These are phyloP conservation scores for Kokia cookei DNA, from an alignment of 441 rosid genomes.

Conservation along the genomic window DNA sequence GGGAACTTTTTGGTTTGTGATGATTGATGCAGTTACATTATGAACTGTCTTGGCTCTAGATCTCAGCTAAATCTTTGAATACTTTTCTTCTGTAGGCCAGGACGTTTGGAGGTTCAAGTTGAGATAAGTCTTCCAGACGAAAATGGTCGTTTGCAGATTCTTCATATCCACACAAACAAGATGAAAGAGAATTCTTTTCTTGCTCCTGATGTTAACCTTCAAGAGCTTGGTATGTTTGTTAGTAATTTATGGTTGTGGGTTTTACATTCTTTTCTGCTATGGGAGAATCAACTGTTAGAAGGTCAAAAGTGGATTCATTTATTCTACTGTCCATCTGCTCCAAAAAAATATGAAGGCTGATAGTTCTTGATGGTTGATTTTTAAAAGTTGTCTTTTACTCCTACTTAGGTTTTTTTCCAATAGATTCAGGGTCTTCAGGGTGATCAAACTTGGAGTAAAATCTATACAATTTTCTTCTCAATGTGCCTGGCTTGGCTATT, in stretches of 20 bases:
- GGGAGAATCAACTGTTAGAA: background rate
- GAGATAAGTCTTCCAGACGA: slow-evolving; percentile 99
- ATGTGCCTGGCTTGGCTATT: background rate
- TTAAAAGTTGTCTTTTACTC: background rate
- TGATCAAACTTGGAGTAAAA: slow-evolving; percentile 1
- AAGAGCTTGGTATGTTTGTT: slow-evolving; percentile 75
- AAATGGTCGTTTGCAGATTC: slow-evolving; percentile 92
- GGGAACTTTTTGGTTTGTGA: background rate
- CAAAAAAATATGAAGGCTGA: background rate
- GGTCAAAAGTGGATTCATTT: background rate
- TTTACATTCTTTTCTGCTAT: background rate
- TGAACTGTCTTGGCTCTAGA: background rate
- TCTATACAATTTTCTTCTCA: background rate
- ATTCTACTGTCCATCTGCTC: background rate
- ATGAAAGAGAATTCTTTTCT: slow-evolving; percentile 99
- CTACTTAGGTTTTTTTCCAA: background rate
- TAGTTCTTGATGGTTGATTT: background rate
- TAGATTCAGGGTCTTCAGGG: background rate
- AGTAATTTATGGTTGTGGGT: background rate
- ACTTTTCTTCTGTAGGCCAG: slow-evolving; percentile 52
- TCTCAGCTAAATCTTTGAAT: background rate
- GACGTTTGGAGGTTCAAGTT: slow-evolving; percentile 96
- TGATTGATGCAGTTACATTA: background rate
- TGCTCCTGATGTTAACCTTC: slow-evolving; percentile 77
- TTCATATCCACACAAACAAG: slow-evolving; percentile 94